Base-by-base conservation (phyloP, 371 early-diverging fungal genomes). In the Phascolomyces articulosus region DNA sequence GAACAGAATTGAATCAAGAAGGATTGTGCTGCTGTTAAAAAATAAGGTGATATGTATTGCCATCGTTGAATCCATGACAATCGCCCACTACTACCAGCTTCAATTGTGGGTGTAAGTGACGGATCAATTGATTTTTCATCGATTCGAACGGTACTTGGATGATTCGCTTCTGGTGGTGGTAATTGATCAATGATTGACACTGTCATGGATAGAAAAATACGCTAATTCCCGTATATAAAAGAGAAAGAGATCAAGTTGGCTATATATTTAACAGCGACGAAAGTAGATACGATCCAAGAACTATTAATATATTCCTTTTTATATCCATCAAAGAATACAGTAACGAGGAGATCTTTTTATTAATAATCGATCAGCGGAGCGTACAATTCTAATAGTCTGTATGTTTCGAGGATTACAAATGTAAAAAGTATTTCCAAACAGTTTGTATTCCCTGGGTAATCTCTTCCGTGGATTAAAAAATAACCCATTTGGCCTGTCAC, bases 1-100 rank as follows among this genome's bases (percentile, higher is more conserved):
- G 63, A 44, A 16, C 68, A 23, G 15, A 68, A 55, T 26, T 65
- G 68, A 15, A 65, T 60, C 18, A 49, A 58, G 34, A 72, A 72
- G 4, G 65, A 64, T 61, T 72, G 68, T 7, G 65, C 26, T n/a
- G 68, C 48, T 13, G 62, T 64, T 29, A 55, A 38, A 0, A 68
- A 21, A 8, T 56, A 51, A 18, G 68, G 68, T 34, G 31, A 24
- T 0, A 67, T 29, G 4, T 9, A 15, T 29, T 29, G 57, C 67
- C 60, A 59, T 23, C 48, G 44, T n/a, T 59, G 26, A 15, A 28
- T 47, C 60, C 60, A 59, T 41, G 60, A 28, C 15, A 59, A 15
- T n/a, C n/a, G n/a, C n/a, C n/a, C n/a, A n/a, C n/a, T n/a, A n/a
- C n/a, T 44, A 13, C 16, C 24, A 59, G 28, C 20, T 4, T 27